These are phyloP conservation scores for Pythium oligandrum DNA, from an alignment of 352 stramenopile species.

Conservation along the genomic window DNA sequence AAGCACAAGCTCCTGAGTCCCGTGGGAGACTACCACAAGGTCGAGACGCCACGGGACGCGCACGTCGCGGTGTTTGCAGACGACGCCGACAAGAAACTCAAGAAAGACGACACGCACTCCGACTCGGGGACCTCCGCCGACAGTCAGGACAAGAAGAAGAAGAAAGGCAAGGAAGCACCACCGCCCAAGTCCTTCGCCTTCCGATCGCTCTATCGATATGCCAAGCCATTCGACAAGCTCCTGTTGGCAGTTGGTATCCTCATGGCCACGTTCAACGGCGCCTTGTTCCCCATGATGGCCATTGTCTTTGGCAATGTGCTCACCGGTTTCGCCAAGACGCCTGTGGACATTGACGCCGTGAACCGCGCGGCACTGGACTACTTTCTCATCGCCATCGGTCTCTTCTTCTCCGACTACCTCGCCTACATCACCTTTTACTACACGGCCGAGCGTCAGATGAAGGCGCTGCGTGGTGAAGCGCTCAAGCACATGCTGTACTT, in stretches of 20 bases:
- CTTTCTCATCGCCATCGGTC: conserved; percentile 26
- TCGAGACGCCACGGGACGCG: conserved; percentile 13
- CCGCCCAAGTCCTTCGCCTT: conserved; percentile 15
- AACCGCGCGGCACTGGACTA: conserved; percentile 28
- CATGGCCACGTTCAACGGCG: conserved; percentile 19
- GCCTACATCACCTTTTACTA: conserved; percentile 26
- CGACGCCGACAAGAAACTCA: conserved; percentile 6
- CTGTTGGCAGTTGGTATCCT: conserved; percentile 18
- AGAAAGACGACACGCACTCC: too few relatives aligned
- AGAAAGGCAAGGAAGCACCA: too few relatives aligned
- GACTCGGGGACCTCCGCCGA: too few relatives aligned
- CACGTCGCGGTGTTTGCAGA: conserved; percentile 6
- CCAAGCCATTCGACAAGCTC: conserved; percentile 24
- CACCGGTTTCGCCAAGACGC: conserved; percentile 15
- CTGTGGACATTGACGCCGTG: conserved; percentile 19
- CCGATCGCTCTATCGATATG: conserved; percentile 23
- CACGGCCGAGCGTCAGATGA: conserved; percentile 36
- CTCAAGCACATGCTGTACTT: conserved; percentile 30
- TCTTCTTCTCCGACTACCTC: conserved; percentile 27
- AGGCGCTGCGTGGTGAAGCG: conserved; percentile 14
- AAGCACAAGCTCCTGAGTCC: conserved; percentile 4
- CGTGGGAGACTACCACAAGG: conserved; percentile 11
- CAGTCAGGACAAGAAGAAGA: conserved; percentile 10
- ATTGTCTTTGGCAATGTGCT: conserved; percentile 38
- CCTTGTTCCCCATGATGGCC: conserved; percentile 34